Base-by-base conservation (phyloP, 805 yeast genomes). In the Wickerhamomyces bovis region DNA sequence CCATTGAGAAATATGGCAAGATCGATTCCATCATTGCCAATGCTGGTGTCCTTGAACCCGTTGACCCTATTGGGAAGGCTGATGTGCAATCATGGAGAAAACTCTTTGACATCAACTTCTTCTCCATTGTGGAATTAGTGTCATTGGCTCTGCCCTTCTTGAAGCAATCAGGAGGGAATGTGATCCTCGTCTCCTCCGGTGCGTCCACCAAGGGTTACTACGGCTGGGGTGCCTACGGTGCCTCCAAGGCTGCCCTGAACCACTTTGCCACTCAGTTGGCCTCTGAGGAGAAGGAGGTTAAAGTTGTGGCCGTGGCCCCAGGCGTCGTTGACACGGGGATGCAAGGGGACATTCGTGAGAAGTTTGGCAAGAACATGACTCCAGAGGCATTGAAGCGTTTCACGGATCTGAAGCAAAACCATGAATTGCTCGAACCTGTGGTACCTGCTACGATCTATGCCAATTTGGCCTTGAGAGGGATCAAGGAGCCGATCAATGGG, bases 161-260 rank as follows among this genome's bases (percentile, higher is more conserved):
- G 52, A 66, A 76, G 35, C 62, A 69, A 43, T 52, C 79, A 4
- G 66, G 74, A 13, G 96, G 96, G 0, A 75, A 71, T 38, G 72
- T 85, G 33, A 71, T 92, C n/a, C 79, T 84, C 46, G 96, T 90
- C 0, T 85, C 95, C 18, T 87, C 96, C 2, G 97, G 97, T 6
- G 97, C 98, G 1, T 76, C 95, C 18, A 73, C 75, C 1, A 76
- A 72, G 44, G 68, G 81, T 18, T 75, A 71, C 53, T 56, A 72
- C 51, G 94, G 89, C 0, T 92, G 97, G 97, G 84, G 85, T 16
- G 95, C 96, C 6, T 92, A 92, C 58, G 96, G 97, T 1, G 70
- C 90, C 5, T 82, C 96, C 7, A 92, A 92, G 64, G 97, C 97
- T 0, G 96, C 97, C 0, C 61, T 92, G 43, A 89, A 92, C 63